These are phyloP conservation scores for Suillus alpinus DNA, from an alignment of 768 basidiomycete species.

Conservation along the genomic window DNA sequence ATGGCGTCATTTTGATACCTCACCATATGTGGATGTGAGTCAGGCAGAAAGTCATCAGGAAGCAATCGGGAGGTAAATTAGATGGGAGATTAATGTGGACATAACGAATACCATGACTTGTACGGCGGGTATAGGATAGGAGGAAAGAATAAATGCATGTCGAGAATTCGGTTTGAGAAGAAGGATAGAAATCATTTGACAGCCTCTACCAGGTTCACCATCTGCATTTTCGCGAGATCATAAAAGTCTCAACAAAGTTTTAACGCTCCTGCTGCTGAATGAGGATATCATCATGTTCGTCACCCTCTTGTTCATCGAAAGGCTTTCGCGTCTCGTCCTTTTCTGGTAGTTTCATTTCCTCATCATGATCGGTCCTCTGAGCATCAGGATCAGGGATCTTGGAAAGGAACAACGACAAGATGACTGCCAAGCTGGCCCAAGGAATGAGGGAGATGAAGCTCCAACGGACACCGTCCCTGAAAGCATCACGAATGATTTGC, in stretches of 20 bases:
- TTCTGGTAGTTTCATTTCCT: not conserved
- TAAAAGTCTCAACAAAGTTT: not conserved
- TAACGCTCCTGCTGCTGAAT: not conserved
- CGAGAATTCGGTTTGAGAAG: not conserved
- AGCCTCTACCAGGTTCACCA: not conserved
- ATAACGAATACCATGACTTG: not conserved
- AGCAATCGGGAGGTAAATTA: not conserved
- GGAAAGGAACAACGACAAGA: constrained; percentile 38
- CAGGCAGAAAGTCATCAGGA: not conserved
- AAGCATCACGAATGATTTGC: constrained; percentile 37
- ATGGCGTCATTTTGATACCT: not conserved
- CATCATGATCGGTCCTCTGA: not conserved
- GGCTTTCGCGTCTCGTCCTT: not conserved
- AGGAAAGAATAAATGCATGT: not conserved
- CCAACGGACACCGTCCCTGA: constrained; percentile 40
- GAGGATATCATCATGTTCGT: not conserved
- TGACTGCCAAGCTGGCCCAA: constrained; percentile 37
- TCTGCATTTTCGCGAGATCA: not conserved
- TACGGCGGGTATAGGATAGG: not conserved
- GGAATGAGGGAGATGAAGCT: constrained; percentile 48
- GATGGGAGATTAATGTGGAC: not conserved
- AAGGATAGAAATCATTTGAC: not conserved
- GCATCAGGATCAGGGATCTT: constrained; percentile 33
- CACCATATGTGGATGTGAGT: too few species aligned
- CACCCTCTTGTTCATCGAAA: not conserved